Evolutionary conservation across 345 rosid species (phyloP), one percentile per base, ranked within the genome.

Genomic region (Eucalyptus melliodora): DNA sequence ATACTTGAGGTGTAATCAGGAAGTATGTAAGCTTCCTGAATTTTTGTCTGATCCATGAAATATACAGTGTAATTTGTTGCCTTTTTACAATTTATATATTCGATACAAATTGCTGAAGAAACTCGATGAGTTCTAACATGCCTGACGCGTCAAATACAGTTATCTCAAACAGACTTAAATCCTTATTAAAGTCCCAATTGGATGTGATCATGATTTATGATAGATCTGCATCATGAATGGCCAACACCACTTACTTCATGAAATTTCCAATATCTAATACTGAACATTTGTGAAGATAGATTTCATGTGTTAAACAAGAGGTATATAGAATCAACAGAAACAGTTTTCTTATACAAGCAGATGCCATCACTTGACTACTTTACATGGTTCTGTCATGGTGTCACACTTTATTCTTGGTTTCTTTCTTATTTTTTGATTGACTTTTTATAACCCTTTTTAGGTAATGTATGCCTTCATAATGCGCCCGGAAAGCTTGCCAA

Each of bases 401-500:
- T 77, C 12, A 42, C 16, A 11, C 85, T 40, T 40, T 26, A 40
- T 40, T 77, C 85, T 40, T 40, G 85, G 85, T 40, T 60, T 87
- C 24, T 59, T 44, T 87, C 37, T 40, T 16, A 53, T 55, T 87
- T 49, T 44, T 45, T 45, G 1, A 31, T 26, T 14, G 88, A 49
- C 16, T 88, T 69, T 30, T 69, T 34, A 50, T 50, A 26, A 55
- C 53, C 26, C 24, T 47, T 91, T 88, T 62, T 93, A 97, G 99
- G 96, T 97, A 69, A 97, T 97, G 99, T 97, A 97, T 91, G 88
- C 96, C 89, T 97, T 97, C 92, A 95, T 96, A 87, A 96, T 97
- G 99, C 99, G 96, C 69, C 99, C 99, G 16, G 99, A 96, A 93
- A 98, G 97, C 94, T 94, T 98, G 95, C 99, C 99, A 53, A 95